Percentiles rank a stretch among this genome's conserved stretches.
Conservation (phyloP, 2,329 filamentous ascomycete species). For the Verticillium tricorpus region DNA sequence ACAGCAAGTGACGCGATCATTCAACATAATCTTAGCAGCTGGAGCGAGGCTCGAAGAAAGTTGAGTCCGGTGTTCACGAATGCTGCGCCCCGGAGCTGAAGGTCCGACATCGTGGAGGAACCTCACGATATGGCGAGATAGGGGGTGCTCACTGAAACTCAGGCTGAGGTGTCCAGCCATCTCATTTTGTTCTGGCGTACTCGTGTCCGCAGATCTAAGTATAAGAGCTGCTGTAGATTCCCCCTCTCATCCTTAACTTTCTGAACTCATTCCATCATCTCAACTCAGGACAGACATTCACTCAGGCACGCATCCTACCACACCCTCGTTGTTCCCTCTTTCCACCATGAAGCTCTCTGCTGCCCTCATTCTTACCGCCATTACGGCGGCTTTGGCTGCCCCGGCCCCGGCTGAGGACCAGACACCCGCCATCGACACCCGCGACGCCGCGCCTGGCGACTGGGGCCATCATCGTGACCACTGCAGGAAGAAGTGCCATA, state of each 20-base stretch:
- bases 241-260: not conserved
- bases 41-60: not conserved
- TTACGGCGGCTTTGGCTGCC: not conserved
- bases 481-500: not conserved
- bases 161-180: not conserved
- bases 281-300: not conserved
- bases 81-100: not conserved
- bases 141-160: not conserved
- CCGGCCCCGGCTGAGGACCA: not conserved
- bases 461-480: not conserved
- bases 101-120: too few relatives aligned
- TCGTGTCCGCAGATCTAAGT: not conserved
- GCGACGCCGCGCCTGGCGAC: not conserved
- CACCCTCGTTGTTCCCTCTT: not conserved
- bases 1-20: not conserved
- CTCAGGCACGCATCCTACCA: not conserved
- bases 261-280: not conserved
- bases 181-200: too few relatives aligned
- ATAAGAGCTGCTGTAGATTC: not conserved
- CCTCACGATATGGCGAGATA: too few relatives aligned
- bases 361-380: not conserved
- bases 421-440: not conserved
- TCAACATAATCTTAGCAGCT: not conserved
- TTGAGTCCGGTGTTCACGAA: not conserved
- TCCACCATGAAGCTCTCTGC: slow-evolving; percentile 1